phyloP scores from a whole-genome alignment of 2,329 filamentous ascomycete species.

The Colletotrichum sp. region DNA sequence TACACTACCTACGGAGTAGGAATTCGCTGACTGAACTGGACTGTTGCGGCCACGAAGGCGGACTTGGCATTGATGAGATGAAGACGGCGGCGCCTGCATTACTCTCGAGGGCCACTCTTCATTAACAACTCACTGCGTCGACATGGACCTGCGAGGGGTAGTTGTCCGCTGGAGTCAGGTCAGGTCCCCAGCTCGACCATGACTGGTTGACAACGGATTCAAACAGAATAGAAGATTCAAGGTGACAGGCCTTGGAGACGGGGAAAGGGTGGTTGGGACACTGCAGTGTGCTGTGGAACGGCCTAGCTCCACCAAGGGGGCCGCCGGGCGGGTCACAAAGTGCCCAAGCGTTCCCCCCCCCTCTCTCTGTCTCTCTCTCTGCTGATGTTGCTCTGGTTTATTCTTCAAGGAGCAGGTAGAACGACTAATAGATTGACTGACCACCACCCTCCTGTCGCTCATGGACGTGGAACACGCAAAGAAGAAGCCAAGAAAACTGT shows the following conservation, averaged over 20 bases:
- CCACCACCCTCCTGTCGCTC: background rate
- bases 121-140: background rate
- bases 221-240: background rate
- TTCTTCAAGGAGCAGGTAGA: background rate
- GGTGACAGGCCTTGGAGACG: slow-evolving; percentile 8
- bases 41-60: background rate
- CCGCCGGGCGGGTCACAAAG: background rate
- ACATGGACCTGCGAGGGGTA: background rate
- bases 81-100: background rate
- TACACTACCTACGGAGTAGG: background rate
- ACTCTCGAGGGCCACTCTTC: background rate
- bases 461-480: background rate
- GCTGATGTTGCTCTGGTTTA: background rate
- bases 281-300: background rate
- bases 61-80: background rate
- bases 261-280: slow-evolving; percentile 2
- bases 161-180: background rate
- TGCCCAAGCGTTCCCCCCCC: background rate
- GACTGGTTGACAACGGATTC: background rate
- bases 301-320: background rate
- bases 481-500: background rate
- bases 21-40: background rate
- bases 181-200: background rate
- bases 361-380: background rate
- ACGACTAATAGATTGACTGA: background rate